Conservation (phyloP, 192 early-diverging fungal species). For the Coemansia sp. region DNA sequence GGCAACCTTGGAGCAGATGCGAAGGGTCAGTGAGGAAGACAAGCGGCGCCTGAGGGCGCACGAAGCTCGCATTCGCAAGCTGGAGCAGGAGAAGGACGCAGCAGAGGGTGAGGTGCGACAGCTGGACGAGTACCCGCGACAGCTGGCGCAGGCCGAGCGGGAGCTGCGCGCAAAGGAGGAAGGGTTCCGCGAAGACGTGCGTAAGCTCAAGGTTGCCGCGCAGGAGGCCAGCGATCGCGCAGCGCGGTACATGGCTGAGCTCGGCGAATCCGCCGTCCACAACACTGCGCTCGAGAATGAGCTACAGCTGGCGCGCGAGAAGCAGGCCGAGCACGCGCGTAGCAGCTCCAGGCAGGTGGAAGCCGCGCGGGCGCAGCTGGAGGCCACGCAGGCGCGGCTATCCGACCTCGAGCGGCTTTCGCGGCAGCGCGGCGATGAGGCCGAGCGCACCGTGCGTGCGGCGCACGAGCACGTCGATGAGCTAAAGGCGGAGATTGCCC, state of each 20-base stretch:
- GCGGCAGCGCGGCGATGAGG: slow-evolving; percentile 25
- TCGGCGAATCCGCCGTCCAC: slow-evolving; percentile 49
- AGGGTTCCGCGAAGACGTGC: slow-evolving; percentile 28
- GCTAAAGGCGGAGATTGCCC: slow-evolving; percentile 37
- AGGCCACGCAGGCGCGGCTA: slow-evolving; percentile 19
- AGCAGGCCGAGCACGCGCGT: background rate
- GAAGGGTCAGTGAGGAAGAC: slow-evolving; percentile 21
- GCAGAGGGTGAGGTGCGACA: slow-evolving; percentile 24
- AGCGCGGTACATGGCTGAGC: slow-evolving; percentile 42
- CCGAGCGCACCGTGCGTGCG: slow-evolving; percentile 32
- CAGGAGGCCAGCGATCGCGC: slow-evolving; percentile 45
- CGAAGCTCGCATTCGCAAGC: slow-evolving; percentile 30
- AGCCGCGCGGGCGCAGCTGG: slow-evolving; percentile 12
- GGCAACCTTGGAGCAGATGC: slow-evolving; percentile 25
- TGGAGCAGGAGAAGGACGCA: slow-evolving; percentile 36
- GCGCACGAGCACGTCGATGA: slow-evolving; percentile 35
- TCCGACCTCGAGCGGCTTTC: slow-evolving; percentile 41
- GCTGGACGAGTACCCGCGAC: slow-evolving; percentile 29
- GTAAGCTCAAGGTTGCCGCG: slow-evolving; percentile 27
- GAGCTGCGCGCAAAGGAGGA: slow-evolving; percentile 39
- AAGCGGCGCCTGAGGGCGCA: slow-evolving; percentile 25
- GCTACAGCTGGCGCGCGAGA: slow-evolving; percentile 32
- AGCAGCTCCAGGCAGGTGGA: slow-evolving; percentile 35
- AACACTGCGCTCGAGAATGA: slow-evolving; percentile 47
- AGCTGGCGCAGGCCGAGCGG: slow-evolving; percentile 15